Base-by-base conservation (phyloP, 768 basidiomycete genomes). In the Omphalotus guepiniiformis region DNA sequence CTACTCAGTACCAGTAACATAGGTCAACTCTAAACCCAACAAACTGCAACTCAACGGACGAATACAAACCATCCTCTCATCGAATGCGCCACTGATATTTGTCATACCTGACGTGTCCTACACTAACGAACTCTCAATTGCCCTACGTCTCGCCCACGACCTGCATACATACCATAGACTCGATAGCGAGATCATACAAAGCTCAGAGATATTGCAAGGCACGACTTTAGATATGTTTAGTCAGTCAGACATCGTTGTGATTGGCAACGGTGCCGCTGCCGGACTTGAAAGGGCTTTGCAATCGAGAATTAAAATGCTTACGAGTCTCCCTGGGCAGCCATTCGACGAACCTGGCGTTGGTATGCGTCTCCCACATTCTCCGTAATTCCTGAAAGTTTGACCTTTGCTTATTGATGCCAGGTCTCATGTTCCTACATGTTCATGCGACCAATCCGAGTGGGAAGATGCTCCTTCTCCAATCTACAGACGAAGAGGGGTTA, bases 151-250 rank as follows among this genome's bases (percentile, higher is more conserved):
- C 19, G 80, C 84, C 2, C 80, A 90, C 58, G 76, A 80, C 51
- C 66, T 93, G 15, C 65, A 78, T 26, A 56, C 79, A 0, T 90
- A 85, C 63, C 85, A 89, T 58, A 73, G 78, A 49, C 61, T 93
- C 18, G 89, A 92, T 51, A 61, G 78, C 0, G 74, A 80, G 39
- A 80, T 94, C 36, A 54, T 82, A 41, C 53, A 59, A 27, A 74
- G 74, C 52, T 47, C 60, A 3, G 72, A 75, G 73, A 69, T 1
- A 8, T 51, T 53, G 21, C 36, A 29, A 29, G 51, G 40, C 48
- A 53, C 61, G 3, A 50, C 57, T 7, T 55, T 50, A 19, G 52
- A 42, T 11, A 43, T 51, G 23, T 59, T 74, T 42, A 55, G 56
- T 3, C 29, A 56, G 15, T 75, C 78, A 18, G 87, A 85, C 58